phyloP scores from a whole-genome alignment of 208 protist genomes.

The Polymyxa betae region DNA sequence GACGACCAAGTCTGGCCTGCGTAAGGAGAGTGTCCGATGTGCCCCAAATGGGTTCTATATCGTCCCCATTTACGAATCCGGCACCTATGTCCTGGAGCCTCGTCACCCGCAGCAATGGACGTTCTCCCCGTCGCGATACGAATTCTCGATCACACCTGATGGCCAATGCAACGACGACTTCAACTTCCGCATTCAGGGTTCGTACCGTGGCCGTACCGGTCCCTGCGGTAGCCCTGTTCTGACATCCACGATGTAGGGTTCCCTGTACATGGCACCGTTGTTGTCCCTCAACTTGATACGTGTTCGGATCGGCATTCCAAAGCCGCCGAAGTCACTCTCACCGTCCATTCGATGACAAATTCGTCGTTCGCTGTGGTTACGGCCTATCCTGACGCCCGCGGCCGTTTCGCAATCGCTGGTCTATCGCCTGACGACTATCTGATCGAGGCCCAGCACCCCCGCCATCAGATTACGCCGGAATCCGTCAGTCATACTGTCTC shows the following conservation, averaged over 20 bases:
- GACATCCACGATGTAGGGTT: neutral
- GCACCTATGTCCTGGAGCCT: neutral
- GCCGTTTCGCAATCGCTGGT: neutral
- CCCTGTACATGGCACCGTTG: neutral
- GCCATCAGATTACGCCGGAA: neutral
- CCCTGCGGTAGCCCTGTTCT: too few relatives aligned
- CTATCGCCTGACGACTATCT: neutral
- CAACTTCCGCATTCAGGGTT: neutral
- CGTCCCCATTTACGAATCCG: conserved; percentile 9
- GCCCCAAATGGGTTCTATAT: conserved; percentile 35
- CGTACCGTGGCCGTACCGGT: too few relatives aligned
- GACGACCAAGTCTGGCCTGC: neutral
- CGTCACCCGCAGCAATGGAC: neutral
- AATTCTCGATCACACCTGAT: neutral
- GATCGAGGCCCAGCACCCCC: neutral
- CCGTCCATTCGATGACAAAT: too few relatives aligned
- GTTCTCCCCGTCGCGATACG: neutral
- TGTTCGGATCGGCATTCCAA: neutral
- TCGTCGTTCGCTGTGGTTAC: too few relatives aligned
- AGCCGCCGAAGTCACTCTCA: neutral
- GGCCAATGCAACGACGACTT: neutral
- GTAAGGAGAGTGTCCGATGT: conserved; percentile 13
- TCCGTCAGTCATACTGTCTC: neutral
- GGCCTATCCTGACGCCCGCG: neutral
- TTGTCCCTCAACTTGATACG: neutral